Conservation (phyloP, 306 rosid genomes). For the Acacia acuminata region DNA sequence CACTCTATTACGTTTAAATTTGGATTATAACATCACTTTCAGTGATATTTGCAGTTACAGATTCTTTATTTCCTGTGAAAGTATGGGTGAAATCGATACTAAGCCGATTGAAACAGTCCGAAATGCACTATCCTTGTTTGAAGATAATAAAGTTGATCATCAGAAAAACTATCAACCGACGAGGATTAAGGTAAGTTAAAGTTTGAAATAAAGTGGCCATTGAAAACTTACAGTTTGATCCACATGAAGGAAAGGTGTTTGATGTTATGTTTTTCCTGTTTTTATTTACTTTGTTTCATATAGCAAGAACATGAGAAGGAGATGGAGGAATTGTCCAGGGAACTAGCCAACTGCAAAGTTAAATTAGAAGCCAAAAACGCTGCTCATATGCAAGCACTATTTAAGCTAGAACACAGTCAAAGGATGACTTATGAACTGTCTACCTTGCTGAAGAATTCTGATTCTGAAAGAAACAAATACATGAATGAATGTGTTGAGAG, state of each 20-base stretch:
- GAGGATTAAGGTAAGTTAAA: constrained; percentile 51
- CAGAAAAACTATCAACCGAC: constrained; percentile 38
- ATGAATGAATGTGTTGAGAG: constrained; percentile 38
- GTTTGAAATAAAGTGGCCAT: neutral
- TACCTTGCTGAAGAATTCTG: constrained; percentile 50
- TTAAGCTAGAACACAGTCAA: constrained; percentile 62
- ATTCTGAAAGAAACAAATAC: constrained; percentile 57
- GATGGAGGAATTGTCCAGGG: constrained; percentile 57
- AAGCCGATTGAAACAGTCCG: constrained; percentile 78
- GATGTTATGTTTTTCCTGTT: constrained; percentile 10
- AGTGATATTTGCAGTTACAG: constrained; percentile 1
- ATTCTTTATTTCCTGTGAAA: neutral
- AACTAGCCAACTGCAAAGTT: constrained; percentile 65
- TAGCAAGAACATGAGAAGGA: constrained; percentile 53
- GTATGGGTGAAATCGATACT: constrained; percentile 73
- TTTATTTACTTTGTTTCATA: neutral
- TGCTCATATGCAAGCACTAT: constrained; percentile 64
- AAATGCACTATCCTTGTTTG: constrained; percentile 64
- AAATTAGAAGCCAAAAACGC: constrained; percentile 78
- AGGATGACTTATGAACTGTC: constrained; percentile 53
- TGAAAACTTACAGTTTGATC: neutral
- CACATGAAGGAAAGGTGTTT: neutral
- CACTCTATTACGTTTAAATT: neutral
- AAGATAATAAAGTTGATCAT: constrained; percentile 57
- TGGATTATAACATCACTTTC: neutral